Evolutionary conservation across 208 protist species (phyloP).

Genomic region (Leishmania gerbilli): DNA sequence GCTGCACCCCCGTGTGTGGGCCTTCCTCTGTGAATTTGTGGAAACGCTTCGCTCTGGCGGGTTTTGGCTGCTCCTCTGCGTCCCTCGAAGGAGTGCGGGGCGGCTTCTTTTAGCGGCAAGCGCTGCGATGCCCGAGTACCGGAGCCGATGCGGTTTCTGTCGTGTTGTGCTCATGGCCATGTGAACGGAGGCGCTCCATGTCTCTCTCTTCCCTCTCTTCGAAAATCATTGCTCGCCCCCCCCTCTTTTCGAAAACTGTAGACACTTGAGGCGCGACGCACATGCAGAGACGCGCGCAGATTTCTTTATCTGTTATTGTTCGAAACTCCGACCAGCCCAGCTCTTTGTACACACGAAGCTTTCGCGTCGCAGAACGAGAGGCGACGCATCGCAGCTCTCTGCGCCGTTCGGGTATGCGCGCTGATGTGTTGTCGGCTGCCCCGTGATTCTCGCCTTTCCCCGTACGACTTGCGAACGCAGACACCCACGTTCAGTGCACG

Average conservation of each 20-base stretch:
- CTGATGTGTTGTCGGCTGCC: not conserved
- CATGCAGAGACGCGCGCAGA: too few species aligned
- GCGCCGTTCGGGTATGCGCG: not conserved
- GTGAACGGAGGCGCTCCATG: not conserved
- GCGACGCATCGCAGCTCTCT: not conserved
- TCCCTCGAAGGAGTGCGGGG: not conserved
- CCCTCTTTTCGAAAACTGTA: not conserved
- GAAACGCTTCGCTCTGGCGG: not conserved
- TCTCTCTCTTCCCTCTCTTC: not conserved
- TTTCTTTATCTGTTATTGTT: not conserved
- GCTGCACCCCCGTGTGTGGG: not conserved
- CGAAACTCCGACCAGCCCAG: not conserved
- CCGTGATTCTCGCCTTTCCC: not conserved
- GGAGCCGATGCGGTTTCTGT: not conserved
- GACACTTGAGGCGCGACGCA: too few species aligned
- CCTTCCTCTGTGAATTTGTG: not conserved
- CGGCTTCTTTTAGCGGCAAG: not conserved
- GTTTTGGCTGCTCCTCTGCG: not conserved
- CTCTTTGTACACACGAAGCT: not conserved
- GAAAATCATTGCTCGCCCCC: not conserved
- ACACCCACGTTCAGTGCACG: not conserved
- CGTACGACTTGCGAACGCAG: not conserved
- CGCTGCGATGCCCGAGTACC: not conserved
- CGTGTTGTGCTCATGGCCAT: not conserved
- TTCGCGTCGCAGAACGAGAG: not conserved